These are phyloP conservation scores for Whalleya microplaca DNA, from an alignment of 2,329 filamentous ascomycete genomes.

Conservation along the genomic window DNA sequence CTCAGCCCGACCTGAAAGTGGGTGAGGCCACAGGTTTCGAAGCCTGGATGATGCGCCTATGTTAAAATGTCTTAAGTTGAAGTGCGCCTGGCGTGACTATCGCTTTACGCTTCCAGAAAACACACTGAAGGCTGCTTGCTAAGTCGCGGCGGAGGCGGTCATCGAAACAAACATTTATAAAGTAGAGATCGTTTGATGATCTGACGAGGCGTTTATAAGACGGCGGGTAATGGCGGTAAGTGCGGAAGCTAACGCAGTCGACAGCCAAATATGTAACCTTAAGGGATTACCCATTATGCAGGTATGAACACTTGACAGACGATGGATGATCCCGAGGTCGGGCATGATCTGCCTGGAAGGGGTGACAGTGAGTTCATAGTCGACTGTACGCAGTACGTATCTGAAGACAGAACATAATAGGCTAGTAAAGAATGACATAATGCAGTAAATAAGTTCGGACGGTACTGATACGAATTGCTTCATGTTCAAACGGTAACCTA, in stretches of 20 bases:
- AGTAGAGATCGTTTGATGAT: constrained; percentile 1
- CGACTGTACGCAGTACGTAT: neutral
- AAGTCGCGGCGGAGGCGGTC: too few species aligned
- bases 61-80: neutral
- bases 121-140: too few species aligned
- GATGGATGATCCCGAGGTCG: neutral
- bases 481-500: constrained; percentile 8
- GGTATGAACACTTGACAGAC: neutral
- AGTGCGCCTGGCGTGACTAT: neutral
- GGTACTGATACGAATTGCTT: neutral
- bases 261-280: neutral
- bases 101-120: too few species aligned
- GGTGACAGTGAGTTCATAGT: neutral
- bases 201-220: constrained; percentile 6
- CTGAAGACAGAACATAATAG: neutral
- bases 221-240: constrained; percentile 6
- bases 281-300: neutral
- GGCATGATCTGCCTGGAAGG: neutral
- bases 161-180: neutral
- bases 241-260: constrained; percentile 14
- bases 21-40: neutral
- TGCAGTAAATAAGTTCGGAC: neutral
- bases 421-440: neutral
- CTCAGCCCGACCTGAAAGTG: neutral
- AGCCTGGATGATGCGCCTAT: neutral